Conservation (phyloP, 345 rosid species). For the Geranium rotundifolium region DNA sequence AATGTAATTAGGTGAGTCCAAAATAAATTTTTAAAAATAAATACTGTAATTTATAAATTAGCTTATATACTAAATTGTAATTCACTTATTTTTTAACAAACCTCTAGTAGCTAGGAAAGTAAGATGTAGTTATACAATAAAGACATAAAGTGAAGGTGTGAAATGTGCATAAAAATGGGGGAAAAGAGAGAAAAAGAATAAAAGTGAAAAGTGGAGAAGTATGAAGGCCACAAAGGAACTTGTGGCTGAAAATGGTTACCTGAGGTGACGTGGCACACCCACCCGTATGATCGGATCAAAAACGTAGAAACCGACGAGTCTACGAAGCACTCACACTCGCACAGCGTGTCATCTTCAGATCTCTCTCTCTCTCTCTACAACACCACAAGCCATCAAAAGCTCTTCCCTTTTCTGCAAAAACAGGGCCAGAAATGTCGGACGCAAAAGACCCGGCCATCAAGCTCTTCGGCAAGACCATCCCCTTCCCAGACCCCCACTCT, state of each 20-base stretch:
- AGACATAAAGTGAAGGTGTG: no score
- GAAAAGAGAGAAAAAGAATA: constrained; percentile 1
- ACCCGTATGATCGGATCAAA: constrained; percentile 35
- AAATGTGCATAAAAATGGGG: neutral
- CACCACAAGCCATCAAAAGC: neutral
- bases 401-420: constrained; percentile 7
- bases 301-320: constrained; percentile 25
- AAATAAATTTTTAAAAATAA: no score
- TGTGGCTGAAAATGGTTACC: constrained; percentile 58
- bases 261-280: constrained; percentile 45
- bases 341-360: constrained; percentile 11
- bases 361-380: constrained; percentile 17
- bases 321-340: constrained; percentile 8
- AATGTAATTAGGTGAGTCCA: no score
- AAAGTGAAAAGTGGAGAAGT: constrained; percentile 15
- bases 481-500: constrained; percentile 25
- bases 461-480: constrained; percentile 67
- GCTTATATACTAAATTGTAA: no score
- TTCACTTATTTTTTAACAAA: no score
- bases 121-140: no score
- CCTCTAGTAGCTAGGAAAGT: no score
- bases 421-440: constrained; percentile 36
- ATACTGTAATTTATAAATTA: no score
- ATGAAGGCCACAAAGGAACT: constrained; percentile 48
- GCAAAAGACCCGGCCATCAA: constrained; percentile 58